These are phyloP conservation scores for Aureobasidium melanogenum DNA, from an alignment of 2,329 filamentous ascomycete genomes.

Conservation along the genomic window DNA sequence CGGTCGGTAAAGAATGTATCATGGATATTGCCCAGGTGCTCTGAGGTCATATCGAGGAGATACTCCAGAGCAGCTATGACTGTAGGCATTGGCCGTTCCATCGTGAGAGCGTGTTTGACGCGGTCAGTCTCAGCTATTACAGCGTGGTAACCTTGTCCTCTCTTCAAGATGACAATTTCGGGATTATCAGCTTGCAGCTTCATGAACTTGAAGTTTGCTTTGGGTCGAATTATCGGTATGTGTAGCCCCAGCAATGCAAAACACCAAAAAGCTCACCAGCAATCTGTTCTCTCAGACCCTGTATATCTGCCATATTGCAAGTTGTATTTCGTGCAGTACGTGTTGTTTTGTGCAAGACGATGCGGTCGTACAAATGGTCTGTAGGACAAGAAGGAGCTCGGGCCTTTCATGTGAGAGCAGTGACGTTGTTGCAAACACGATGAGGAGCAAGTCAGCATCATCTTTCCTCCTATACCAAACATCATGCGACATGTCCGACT, in stretches of 20 bases:
- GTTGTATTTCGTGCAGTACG: too few relatives aligned
- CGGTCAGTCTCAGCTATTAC: not conserved
- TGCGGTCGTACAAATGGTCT: too few relatives aligned
- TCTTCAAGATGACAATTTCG: not conserved
- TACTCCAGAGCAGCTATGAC: not conserved
- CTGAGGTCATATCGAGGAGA: not conserved
- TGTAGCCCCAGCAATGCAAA: not conserved
- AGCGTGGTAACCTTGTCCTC: not conserved
- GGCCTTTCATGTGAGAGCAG: conserved; percentile 6
- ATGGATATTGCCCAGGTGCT: not conserved
- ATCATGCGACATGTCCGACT: conserved; percentile 11
- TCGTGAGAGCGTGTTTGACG: not conserved
- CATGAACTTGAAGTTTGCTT: not conserved
- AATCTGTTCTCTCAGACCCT: not conserved
- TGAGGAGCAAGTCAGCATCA: not conserved
- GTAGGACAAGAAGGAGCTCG: too few relatives aligned
- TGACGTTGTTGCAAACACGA: not conserved
- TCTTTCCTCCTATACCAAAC: not conserved
- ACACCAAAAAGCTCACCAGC: not conserved
- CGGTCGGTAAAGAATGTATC: not conserved
- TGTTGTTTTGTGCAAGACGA: too few relatives aligned
- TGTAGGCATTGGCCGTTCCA: not conserved
- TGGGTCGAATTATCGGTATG: not conserved
- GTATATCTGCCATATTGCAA: not conserved
- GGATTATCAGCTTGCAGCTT: not conserved